Conservation (phyloP, 140 eudicot species). For the Anethum foeniculum region DNA sequence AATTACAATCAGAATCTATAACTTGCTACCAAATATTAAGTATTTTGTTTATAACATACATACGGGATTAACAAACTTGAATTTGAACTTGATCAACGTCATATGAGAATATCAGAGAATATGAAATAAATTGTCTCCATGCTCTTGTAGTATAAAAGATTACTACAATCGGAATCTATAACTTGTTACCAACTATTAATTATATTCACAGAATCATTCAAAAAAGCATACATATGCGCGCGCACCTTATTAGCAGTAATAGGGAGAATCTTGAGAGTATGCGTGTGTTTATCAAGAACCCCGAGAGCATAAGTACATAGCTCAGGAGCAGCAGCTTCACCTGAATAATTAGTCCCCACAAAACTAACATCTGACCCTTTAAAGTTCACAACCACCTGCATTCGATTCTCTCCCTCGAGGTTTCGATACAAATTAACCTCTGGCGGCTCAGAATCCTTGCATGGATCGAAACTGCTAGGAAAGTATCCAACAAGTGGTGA, state of each 20-base stretch:
- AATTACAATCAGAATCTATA: no score
- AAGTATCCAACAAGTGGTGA: slow-evolving; percentile 68
- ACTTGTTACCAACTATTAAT: no score
- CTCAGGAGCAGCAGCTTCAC: no score
- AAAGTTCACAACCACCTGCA: slow-evolving; percentile 51
- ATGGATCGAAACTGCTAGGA: slow-evolving; percentile 60
- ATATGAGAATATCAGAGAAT: no score
- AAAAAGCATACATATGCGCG: background rate
- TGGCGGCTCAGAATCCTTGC: slow-evolving; percentile 10
- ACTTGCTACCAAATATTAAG: no score
- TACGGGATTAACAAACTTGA: no score
- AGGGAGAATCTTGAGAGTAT: slow-evolving; percentile 53
- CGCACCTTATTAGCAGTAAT: slow-evolving; percentile 67
- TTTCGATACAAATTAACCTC: slow-evolving; percentile 41
- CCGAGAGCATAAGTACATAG: slow-evolving; percentile 14
- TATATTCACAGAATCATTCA: no score
- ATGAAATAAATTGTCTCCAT: no score
- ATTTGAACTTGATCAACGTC: no score
- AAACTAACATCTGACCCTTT: slow-evolving; percentile 37
- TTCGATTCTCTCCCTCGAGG: slow-evolving; percentile 28
- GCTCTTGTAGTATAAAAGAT: no score
- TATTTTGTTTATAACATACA: no score
- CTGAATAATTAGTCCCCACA: slow-evolving; percentile 30
- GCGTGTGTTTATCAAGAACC: slow-evolving; percentile 50
- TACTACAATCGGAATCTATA: no score